Evolutionary conservation across 78 protist genomes (phyloP).

Genomic region (Planoprotostelium fungivorum): DNA sequence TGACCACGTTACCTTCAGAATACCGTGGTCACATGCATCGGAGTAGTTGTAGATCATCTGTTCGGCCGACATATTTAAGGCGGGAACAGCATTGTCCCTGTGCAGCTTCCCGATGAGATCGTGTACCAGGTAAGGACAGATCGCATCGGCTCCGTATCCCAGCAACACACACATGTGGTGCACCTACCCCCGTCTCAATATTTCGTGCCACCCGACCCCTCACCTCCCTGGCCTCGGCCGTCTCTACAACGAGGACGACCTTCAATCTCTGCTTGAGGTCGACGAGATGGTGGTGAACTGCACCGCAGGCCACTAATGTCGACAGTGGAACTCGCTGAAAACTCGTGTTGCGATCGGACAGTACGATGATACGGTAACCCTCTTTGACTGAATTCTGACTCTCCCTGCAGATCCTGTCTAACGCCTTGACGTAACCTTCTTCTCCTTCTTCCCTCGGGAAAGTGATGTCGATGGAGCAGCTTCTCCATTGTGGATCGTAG

Average conservation of each 20-base stretch:
- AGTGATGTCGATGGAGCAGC: constrained; percentile 39
- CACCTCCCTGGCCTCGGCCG: constrained; percentile 74
- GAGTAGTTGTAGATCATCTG: constrained; percentile 33
- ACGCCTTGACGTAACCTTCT: constrained; percentile 27
- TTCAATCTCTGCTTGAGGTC: constrained; percentile 25
- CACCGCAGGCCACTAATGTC: constrained; percentile 69
- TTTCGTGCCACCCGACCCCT: neutral
- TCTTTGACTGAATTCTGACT: constrained; percentile 30
- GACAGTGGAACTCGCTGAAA: constrained; percentile 37
- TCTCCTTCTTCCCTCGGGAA: constrained; percentile 21
- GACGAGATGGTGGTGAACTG: constrained; percentile 81
- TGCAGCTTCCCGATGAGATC: constrained; percentile 21
- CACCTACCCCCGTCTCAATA: neutral
- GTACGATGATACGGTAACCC: constrained; percentile 51
- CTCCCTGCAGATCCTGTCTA: constrained; percentile 31
- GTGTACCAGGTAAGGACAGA: constrained; percentile 72
- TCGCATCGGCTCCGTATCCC: constrained; percentile 86
- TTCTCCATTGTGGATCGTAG: constrained; percentile 8
- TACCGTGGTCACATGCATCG: constrained; percentile 63
- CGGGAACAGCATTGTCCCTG: neutral
- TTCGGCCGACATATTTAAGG: neutral
- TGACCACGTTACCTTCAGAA: constrained; percentile 37
- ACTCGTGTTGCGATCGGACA: constrained; percentile 45
- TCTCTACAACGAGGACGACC: constrained; percentile 51
- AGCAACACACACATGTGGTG: constrained; percentile 75